Evolutionary conservation across 805 yeast species (phyloP).

Genomic region (Candida taoyuanica): DNA sequence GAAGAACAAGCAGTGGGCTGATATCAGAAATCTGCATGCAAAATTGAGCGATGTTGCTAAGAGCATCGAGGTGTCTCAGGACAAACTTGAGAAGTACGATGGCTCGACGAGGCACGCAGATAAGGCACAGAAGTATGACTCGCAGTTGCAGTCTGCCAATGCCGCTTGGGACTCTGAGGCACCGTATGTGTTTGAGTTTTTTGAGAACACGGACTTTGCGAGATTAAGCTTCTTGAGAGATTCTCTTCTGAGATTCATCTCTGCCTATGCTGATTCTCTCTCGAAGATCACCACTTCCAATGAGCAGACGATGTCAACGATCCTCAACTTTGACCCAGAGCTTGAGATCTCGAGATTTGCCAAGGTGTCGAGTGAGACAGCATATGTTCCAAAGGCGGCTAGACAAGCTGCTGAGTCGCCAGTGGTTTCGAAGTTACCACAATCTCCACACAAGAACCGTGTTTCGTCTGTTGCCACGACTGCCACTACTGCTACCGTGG

Average conservation of each 20-base stretch:
- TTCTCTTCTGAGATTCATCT: slow-evolving; percentile 59
- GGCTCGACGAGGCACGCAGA: slow-evolving; percentile 21
- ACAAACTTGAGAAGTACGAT: slow-evolving; percentile 35
- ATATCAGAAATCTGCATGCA: slow-evolving; percentile 43
- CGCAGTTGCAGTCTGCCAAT: slow-evolving; percentile 41
- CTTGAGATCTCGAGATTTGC: slow-evolving; percentile 59
- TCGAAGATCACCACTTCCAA: slow-evolving; percentile 41
- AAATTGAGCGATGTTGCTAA: slow-evolving; percentile 41
- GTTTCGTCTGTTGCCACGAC: slow-evolving; percentile 20
- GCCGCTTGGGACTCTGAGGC: slow-evolving; percentile 74
- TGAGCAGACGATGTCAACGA: slow-evolving; percentile 62
- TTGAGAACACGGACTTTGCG: slow-evolving; percentile 65
- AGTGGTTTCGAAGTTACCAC: slow-evolving; percentile 5
- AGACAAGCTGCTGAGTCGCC: slow-evolving; percentile 29
- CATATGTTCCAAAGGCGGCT: slow-evolving; percentile 24
- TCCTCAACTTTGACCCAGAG: slow-evolving; percentile 58
- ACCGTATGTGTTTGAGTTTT: slow-evolving; percentile 68
- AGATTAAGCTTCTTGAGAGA: slow-evolving; percentile 61
- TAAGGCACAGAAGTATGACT: slow-evolving; percentile 32
- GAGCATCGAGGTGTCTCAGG: slow-evolving; percentile 36
- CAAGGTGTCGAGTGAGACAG: slow-evolving; percentile 30
- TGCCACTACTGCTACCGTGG: slow-evolving; percentile 15
- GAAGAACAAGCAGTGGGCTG: slow-evolving; percentile 51
- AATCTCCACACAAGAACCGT: slow-evolving; percentile 12
- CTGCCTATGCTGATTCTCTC: slow-evolving; percentile 52